Conservation (phyloP, 1,139 yeast species). For the Blastobotrys elegans region DNA sequence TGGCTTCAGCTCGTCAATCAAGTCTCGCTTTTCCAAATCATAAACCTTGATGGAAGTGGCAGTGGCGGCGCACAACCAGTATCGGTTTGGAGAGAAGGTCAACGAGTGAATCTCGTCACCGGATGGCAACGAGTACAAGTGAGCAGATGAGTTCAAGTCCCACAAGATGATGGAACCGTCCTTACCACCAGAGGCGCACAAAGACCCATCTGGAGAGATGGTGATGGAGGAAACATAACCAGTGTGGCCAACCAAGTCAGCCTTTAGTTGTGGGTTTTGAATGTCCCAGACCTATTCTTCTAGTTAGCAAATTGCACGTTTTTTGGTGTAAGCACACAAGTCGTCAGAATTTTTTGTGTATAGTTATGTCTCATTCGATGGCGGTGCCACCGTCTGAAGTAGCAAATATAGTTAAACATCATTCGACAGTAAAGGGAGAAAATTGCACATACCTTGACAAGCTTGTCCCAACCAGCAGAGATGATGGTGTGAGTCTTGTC, state of each 20-base stretch:
- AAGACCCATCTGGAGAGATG: conserved; percentile 99
- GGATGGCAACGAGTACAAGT: conserved; percentile 91
- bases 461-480: conserved; percentile 99
- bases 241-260: conserved; percentile 99
- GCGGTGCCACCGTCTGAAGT: conserved; percentile 78
- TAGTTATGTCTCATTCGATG: conserved; percentile 92
- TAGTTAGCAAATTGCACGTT: conserved; percentile 35
- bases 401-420: conserved; percentile 63
- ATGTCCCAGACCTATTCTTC: conserved; percentile 84
- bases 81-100: conserved; percentile 99
- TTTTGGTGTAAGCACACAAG: conserved; percentile 1
- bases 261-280: conserved; percentile 76
- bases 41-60: conserved; percentile 96
- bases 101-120: conserved; percentile 97
- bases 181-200: conserved; percentile 99
- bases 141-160: conserved; percentile 88
- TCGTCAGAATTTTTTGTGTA: conserved; percentile 84
- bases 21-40: conserved; percentile 93
- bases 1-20: conserved; percentile 98
- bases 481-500: conserved; percentile 63
- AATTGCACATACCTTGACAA: conserved; percentile 88
- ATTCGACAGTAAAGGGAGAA: conserved; percentile 16
- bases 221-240: conserved; percentile 98
- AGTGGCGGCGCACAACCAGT: conserved; percentile 99
- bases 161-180: conserved; percentile 98